These are phyloP conservation scores for Neofusicoccum umdonicola DNA, from an alignment of 2,329 filamentous ascomycete genomes.

Conservation along the genomic window DNA sequence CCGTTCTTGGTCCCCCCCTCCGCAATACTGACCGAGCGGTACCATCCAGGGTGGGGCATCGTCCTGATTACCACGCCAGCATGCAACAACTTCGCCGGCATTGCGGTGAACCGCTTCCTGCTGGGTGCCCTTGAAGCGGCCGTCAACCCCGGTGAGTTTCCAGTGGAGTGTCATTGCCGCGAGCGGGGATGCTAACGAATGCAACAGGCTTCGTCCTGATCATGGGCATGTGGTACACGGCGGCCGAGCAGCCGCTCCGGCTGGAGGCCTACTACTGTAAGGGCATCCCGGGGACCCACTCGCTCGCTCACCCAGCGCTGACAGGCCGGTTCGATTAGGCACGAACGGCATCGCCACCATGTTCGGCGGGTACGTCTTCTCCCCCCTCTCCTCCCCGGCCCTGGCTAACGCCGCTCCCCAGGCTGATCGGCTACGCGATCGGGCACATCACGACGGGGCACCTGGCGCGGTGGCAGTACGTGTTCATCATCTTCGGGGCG, in stretches of 20 bases:
- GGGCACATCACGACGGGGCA: conserved; percentile 55
- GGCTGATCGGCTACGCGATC: conserved; percentile 56
- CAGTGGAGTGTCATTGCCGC: no score
- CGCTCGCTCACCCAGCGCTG: background rate
- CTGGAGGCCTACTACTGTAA: conserved; percentile 56
- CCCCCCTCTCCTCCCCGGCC: background rate
- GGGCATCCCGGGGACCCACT: background rate
- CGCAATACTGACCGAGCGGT: background rate
- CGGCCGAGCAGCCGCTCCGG: conserved; percentile 50
- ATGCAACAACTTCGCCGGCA: conserved; percentile 40
- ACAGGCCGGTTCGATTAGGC: background rate
- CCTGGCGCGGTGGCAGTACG: conserved; percentile 54
- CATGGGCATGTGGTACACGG: conserved; percentile 42
- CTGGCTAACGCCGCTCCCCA: background rate
- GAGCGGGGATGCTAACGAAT: background rate
- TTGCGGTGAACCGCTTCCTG: conserved; percentile 37
- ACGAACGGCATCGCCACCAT: conserved; percentile 55
- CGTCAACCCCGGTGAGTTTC: conserved; percentile 31
- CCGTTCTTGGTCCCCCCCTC: no score
- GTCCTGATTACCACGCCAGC: conserved; percentile 43
- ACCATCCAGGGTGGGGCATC: conserved; percentile 36
- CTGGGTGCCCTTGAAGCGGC: conserved; percentile 36
- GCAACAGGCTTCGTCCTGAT: conserved; percentile 26
- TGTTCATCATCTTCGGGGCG: conserved; percentile 56
- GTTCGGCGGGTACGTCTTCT: conserved; percentile 49